Conservation (phyloP, 83 land plant genomes). For the Thuja plicata region DNA sequence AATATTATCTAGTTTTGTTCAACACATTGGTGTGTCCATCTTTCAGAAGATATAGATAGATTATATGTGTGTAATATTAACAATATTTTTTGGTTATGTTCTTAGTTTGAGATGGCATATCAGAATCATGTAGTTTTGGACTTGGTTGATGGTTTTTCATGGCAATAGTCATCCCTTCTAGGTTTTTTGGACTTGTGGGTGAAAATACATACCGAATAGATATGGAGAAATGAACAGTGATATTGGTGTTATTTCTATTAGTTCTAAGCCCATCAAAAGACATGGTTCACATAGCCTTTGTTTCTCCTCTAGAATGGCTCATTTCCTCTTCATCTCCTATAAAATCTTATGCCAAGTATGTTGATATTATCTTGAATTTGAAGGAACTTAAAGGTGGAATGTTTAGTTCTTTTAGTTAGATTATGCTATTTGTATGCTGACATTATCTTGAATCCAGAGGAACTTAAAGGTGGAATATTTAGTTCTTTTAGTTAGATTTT, state of each 20-base stretch:
- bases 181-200: neutral
- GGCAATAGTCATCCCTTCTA: neutral
- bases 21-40: neutral
- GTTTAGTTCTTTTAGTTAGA: slow-evolving; percentile 3
- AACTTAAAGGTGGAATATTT: slow-evolving; percentile 11
- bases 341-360: slow-evolving; percentile 16
- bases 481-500: slow-evolving; percentile 5
- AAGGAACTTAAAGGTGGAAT: slow-evolving; percentile 14
- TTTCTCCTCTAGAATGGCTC: slow-evolving; percentile 11
- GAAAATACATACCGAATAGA: neutral
- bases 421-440: slow-evolving; percentile 11
- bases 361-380: slow-evolving; percentile 8
- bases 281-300: neutral
- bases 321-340: slow-evolving; percentile 7
- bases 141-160: neutral
- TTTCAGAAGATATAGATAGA: neutral
- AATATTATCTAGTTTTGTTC: neutral
- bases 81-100: neutral
- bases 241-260: neutral
- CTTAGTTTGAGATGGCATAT: neutral
- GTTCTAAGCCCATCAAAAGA: neutral
- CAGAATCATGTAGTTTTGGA: neutral
- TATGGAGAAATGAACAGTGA: neutral
- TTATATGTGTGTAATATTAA: neutral
- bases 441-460: slow-evolving; percentile 9